Conservation (phyloP, 2,329 filamentous ascomycete genomes). For the Hymenoscyphus fraxineus region DNA sequence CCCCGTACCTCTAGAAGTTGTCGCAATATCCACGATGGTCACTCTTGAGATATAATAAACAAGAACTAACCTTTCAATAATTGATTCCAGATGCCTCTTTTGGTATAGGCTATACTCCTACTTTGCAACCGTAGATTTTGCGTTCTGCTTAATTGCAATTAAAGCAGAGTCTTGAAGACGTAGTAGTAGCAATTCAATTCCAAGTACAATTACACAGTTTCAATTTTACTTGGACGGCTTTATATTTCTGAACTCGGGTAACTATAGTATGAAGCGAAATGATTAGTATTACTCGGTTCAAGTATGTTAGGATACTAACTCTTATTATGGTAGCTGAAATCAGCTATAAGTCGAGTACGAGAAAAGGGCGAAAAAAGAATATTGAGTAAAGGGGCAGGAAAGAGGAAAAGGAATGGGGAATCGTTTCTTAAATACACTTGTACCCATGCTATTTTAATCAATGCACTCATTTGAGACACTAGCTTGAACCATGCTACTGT, state of each 20-base stretch:
- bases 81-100: not conserved
- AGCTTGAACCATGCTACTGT: not conserved
- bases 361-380: not conserved
- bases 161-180: not conserved
- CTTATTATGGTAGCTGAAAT: not conserved
- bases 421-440: not conserved
- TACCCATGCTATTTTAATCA: not conserved
- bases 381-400: not conserved
- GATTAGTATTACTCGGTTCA: not conserved
- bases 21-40: not conserved
- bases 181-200: not conserved
- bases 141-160: not conserved
- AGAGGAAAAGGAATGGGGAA: not conserved
- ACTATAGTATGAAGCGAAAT: not conserved
- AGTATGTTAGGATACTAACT: not conserved
- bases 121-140: not conserved
- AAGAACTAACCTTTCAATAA: not conserved
- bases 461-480: not conserved
- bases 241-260: not conserved
- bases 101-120: not conserved
- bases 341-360: not conserved
- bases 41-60: not conserved
- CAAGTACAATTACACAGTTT: not conserved
- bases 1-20: not conserved
- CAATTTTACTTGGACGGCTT: not conserved